Evolutionary conservation across 2,329 filamentous ascomycete genomes (phyloP), one percentile per base, ranked within the genome.

Genomic region (Aspergillus sp.): DNA sequence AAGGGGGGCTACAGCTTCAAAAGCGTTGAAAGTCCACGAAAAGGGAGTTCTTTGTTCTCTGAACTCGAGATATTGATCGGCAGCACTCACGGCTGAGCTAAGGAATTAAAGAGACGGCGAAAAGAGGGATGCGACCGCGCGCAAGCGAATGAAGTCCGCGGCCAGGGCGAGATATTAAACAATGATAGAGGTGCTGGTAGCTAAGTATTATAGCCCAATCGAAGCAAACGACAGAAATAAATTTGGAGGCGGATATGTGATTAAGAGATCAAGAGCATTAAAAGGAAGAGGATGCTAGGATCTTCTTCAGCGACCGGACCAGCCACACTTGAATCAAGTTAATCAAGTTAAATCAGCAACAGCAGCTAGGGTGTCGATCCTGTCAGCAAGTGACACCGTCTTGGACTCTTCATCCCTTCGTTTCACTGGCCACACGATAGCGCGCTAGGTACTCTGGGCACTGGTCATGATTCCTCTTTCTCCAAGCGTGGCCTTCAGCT

Each of bases 231-330:
- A 35, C 37, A 25, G 40, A 25, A 51, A 27, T 19, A 31, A 40
- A 23, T 31, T 31, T 31, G 21, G 39, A 6, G 11, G n/a, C 31
- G 9, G 9, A 27, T 6, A 46, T 46, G 44, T 27, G 9, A 21
- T 25, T 19, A 23, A 27, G 25, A 17, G 21, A 40, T 40, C 35
- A 41, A 45, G 23, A 14, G 25, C 15, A n/a, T 45, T 48, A 6
- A 50, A 41, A 37, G 46, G 27, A 48, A 35, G 35, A 41, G 37
- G 50, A 41, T 35, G 50, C 11, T 50, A 14, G 25, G 54, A 56
- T 51, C 37, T 39, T 56, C 55, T 50, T 51, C 54, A 52, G 27
- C 31, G 47, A 46, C 11, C 33, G 15, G 47, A 31, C 41, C 55
- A 56, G 54, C 54, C 54, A 45, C 54, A 52, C 31, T 31, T 31